phyloP scores from a whole-genome alignment of 768 basidiomycete species.

The Hemileccinum impolitum region DNA sequence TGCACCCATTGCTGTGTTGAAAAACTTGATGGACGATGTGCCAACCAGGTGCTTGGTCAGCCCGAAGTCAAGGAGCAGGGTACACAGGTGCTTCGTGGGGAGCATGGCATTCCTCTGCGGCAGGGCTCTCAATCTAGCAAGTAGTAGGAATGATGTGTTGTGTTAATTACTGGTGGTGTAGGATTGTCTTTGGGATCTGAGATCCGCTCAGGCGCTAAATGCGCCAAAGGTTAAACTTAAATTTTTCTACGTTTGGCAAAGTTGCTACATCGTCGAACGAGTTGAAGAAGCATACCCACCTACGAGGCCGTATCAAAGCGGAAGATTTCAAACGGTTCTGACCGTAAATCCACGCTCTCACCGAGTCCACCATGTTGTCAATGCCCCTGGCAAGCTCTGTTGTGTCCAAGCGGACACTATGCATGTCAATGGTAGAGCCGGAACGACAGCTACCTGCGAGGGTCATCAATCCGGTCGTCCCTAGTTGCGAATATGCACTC shows the following conservation, averaged over 20 bases:
- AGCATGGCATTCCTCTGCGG: slow-evolving; percentile 34
- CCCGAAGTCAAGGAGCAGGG: slow-evolving; percentile 51
- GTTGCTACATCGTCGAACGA: too few species aligned
- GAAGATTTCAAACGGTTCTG: neutral
- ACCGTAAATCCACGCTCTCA: neutral
- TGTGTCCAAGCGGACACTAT: neutral
- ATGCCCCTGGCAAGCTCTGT: slow-evolving; percentile 11
- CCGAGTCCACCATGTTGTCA: slow-evolving; percentile 13
- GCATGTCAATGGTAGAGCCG: neutral
- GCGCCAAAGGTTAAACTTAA: slow-evolving; percentile 19
- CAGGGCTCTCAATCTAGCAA: slow-evolving; percentile 24
- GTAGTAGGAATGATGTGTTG: slow-evolving; percentile 5
- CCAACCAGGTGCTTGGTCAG: slow-evolving; percentile 27
- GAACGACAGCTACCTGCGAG: slow-evolving; percentile 2
- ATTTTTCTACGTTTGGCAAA: slow-evolving; percentile 1
- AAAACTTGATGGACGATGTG: neutral
- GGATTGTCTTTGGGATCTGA: slow-evolving; percentile 12
- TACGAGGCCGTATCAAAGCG: neutral
- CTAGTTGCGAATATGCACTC: slow-evolving; percentile 54
- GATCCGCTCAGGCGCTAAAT: slow-evolving; percentile 13
- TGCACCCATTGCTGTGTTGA: neutral
- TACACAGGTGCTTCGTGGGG: slow-evolving; percentile 50
- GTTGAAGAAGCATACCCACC: too few species aligned
- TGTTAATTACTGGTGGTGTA: too few species aligned
- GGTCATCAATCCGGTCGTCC: slow-evolving; percentile 54